Conservation (phyloP, 805 yeast species). For the Candida pseudofarinosa region DNA sequence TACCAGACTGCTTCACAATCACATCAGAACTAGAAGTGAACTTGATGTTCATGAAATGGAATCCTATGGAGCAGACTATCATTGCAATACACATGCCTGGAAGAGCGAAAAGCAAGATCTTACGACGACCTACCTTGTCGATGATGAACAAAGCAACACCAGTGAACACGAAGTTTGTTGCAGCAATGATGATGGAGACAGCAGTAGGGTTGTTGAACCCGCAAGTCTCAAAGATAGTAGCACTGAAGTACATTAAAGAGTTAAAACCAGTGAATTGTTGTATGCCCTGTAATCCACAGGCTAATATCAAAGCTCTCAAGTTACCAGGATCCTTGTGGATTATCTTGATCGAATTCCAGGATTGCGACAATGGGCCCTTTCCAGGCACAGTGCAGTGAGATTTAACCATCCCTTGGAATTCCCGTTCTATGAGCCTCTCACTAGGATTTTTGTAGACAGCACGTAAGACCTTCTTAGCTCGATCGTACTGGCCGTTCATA, state of each 20-base stretch:
- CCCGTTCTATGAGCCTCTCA: slow-evolving; percentile 58
- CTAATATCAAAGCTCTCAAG: slow-evolving; percentile 82
- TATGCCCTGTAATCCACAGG: slow-evolving; percentile 91
- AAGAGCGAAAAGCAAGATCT: slow-evolving; percentile 70
- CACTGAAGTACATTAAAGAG: slow-evolving; percentile 91
- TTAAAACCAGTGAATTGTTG: slow-evolving; percentile 98
- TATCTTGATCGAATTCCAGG: slow-evolving; percentile 58
- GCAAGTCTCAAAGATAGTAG: slow-evolving; percentile 86
- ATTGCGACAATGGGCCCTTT: slow-evolving; percentile 38
- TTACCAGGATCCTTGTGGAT: slow-evolving; percentile 72
- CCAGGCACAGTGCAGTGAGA: slow-evolving; percentile 42
- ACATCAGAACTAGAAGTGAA: slow-evolving; percentile 48
- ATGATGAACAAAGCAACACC: slow-evolving; percentile 80
- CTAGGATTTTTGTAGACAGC: slow-evolving; percentile 62
- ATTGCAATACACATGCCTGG: slow-evolving; percentile 82
- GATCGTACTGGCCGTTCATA: slow-evolving; percentile 58
- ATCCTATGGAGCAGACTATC: slow-evolving; percentile 81
- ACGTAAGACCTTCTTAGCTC: slow-evolving; percentile 63
- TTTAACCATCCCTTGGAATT: slow-evolving; percentile 61
- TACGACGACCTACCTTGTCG: slow-evolving; percentile 85
- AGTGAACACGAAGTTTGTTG: slow-evolving; percentile 89
- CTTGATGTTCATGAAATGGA: slow-evolving; percentile 73
- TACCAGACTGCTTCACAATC: slow-evolving; percentile 34
- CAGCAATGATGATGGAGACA: slow-evolving; percentile 89
- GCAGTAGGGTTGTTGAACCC: slow-evolving; percentile 92